Evolutionary conservation across 805 yeast species (phyloP).

Genomic region (Sugiyamaella lignohabitans): DNA sequence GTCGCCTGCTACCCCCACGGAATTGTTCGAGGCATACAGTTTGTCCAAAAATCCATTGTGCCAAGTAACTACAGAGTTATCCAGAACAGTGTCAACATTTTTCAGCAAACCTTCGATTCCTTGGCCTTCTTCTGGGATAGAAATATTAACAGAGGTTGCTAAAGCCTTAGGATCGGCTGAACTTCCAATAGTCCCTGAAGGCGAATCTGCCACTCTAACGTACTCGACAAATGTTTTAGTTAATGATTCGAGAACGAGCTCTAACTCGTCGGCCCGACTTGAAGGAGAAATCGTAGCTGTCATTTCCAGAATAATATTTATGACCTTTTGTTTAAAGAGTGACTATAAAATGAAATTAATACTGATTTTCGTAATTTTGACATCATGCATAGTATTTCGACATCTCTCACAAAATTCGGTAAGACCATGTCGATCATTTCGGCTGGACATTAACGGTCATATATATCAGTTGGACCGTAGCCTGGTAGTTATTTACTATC

Average conservation of each 20-base stretch:
- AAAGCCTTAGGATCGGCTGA: conserved; percentile 42
- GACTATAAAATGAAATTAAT: too few relatives aligned
- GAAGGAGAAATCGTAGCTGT: background rate
- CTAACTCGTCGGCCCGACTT: conserved; percentile 52
- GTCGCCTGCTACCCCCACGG: conserved; percentile 74
- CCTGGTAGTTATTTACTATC: too few relatives aligned
- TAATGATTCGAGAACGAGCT: conserved; percentile 44
- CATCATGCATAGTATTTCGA: too few relatives aligned
- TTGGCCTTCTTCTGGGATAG: conserved; percentile 35
- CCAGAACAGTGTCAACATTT: conserved; percentile 50
- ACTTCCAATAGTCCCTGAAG: conserved; percentile 43
- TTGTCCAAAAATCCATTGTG: conserved; percentile 81
- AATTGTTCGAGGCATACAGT: conserved; percentile 77
- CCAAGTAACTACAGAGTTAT: conserved; percentile 77
- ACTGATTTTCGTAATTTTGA: too few relatives aligned
- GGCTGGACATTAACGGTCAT: too few relatives aligned
- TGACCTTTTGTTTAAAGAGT: too few relatives aligned
- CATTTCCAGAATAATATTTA: too few relatives aligned
- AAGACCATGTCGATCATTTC: too few relatives aligned
- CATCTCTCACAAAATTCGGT: too few relatives aligned
- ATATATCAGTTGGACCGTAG: too few relatives aligned
- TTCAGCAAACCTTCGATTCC: conserved; percentile 40
- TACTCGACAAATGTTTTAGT: conserved; percentile 48
- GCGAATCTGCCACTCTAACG: conserved; percentile 44
- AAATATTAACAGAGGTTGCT: conserved; percentile 32